Conservation (phyloP, 176 grass and related monocot genomes). For the Cenchrus americanus region DNA sequence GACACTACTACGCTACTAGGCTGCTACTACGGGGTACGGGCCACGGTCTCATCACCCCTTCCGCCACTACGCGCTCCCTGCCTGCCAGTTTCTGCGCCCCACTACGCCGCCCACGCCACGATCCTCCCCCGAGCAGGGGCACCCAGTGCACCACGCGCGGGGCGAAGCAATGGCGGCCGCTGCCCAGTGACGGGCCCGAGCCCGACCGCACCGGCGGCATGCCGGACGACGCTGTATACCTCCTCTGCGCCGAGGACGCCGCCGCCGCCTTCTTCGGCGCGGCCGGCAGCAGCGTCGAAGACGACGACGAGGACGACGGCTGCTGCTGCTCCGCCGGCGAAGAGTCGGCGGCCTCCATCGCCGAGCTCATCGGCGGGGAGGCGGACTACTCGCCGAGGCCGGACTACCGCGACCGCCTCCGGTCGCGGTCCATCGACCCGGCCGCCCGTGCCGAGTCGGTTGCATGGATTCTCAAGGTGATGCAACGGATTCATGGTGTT, state of each 20-base stretch:
- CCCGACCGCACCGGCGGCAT: constrained; percentile 38
- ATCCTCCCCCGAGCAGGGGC: not conserved
- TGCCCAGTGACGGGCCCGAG: constrained; percentile 33
- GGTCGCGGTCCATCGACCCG: constrained; percentile 70
- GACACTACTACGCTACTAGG: not conserved
- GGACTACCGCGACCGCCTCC: constrained; percentile 73
- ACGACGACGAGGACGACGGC: constrained; percentile 19
- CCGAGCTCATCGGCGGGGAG: constrained; percentile 67
- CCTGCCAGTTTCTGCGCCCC: constrained; percentile 37
- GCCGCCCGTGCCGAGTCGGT: constrained; percentile 70
- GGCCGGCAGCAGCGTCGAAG: constrained; percentile 13
- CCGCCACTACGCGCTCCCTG: not conserved
- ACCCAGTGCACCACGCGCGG: not conserved
- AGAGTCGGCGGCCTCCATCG: constrained; percentile 42
- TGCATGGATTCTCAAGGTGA: constrained; percentile 89
- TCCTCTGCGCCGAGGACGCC: constrained; percentile 80
- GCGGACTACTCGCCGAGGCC: constrained; percentile 61
- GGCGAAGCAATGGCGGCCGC: constrained; percentile 45
- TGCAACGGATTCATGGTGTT: not conserved
- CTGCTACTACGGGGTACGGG: not conserved
- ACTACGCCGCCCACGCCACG: constrained; percentile 12
- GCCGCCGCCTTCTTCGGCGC: constrained; percentile 50
- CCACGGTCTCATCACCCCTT: constrained; percentile 21
- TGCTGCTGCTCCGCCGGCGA: constrained; percentile 45
- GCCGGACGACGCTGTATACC: constrained; percentile 65